Evolutionary conservation across 495 filamentous ascomycete genomes (phyloP).

Genomic region (Melanomma pulvis-pyrius): DNA sequence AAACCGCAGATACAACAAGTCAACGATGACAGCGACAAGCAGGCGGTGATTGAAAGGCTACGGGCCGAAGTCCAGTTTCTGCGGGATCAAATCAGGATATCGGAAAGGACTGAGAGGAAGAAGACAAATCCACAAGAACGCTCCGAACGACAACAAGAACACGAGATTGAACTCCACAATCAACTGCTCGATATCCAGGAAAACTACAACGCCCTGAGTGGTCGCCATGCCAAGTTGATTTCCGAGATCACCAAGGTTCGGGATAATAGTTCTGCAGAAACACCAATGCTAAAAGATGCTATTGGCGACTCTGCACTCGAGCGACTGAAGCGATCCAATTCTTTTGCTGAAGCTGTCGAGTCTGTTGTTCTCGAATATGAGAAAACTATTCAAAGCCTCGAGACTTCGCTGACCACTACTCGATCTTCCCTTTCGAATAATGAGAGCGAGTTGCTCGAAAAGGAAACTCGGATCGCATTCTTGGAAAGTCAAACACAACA

Average conservation of each 20-base stretch:
- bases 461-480: conserved; percentile 89
- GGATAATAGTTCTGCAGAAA: conserved; percentile 62
- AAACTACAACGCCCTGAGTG: conserved; percentile 87
- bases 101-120: conserved; percentile 66
- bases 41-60: conserved; percentile 89
- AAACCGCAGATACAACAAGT: conserved; percentile 94
- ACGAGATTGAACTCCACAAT: conserved; percentile 90
- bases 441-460: conserved; percentile 85
- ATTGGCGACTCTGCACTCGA: conserved; percentile 82
- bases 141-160: conserved; percentile 75
- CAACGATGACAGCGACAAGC: conserved; percentile 89
- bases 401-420: conserved; percentile 89
- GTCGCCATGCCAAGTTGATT: conserved; percentile 92
- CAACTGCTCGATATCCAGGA: conserved; percentile 91
- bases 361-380: conserved; percentile 97
- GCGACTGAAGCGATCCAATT: conserved; percentile 88
- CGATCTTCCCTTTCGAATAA: conserved; percentile 78
- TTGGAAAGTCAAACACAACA: conserved; percentile 89
- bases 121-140: conserved; percentile 65
- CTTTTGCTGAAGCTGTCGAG: conserved; percentile 92
- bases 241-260: conserved; percentile 88
- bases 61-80: conserved; percentile 93
- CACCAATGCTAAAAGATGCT: conserved; percentile 53
- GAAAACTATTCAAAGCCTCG: conserved; percentile 93
- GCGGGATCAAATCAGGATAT: conserved; percentile 81